Evolutionary conservation across 352 stramenopile species (phyloP).

Genomic region (Saprolegnia parasitica): DNA sequence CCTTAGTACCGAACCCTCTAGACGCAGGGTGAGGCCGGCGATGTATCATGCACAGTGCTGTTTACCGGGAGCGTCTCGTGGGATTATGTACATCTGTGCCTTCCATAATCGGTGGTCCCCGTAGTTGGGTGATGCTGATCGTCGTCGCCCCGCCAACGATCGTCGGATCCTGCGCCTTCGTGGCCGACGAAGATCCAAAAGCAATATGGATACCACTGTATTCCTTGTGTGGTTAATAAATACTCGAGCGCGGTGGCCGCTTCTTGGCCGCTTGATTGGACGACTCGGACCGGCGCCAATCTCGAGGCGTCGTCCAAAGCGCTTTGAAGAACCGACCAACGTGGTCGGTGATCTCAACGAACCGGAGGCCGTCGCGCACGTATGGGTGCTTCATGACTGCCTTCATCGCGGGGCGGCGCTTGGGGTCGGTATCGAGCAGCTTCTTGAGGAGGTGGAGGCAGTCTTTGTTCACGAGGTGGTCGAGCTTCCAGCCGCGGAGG

Average conservation of each 20-base stretch:
- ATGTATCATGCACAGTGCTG: too few species aligned
- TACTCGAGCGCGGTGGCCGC: neutral
- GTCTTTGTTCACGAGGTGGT: slow-evolving; percentile 6
- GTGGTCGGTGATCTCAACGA: too few species aligned
- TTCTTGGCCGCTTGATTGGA: neutral
- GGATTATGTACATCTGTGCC: too few species aligned
- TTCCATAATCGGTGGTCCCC: too few species aligned
- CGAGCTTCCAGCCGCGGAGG: slow-evolving; percentile 11
- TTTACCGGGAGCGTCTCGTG: too few species aligned
- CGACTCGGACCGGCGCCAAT: neutral
- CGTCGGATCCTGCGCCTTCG: too few species aligned
- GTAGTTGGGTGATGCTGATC: too few species aligned
- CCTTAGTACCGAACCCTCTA: too few species aligned
- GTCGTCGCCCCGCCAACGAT: too few species aligned
- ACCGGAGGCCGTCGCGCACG: neutral
- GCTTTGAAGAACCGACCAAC: too few species aligned
- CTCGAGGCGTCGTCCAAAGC: neutral
- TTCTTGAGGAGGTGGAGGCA: slow-evolving; percentile 21
- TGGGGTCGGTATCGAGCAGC: slow-evolving; percentile 26
- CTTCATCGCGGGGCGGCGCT: neutral
- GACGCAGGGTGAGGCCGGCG: too few species aligned
- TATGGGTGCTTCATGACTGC: slow-evolving; percentile 4
- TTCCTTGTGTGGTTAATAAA: neutral
- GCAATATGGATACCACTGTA: neutral
- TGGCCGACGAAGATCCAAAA: neutral